A percentile compares a stretch with the other conserved stretches of the same genome.
Conservation (phyloP, 1,284 basidiomycete species). For the Cutaneotrichosporon sp. region DNA sequence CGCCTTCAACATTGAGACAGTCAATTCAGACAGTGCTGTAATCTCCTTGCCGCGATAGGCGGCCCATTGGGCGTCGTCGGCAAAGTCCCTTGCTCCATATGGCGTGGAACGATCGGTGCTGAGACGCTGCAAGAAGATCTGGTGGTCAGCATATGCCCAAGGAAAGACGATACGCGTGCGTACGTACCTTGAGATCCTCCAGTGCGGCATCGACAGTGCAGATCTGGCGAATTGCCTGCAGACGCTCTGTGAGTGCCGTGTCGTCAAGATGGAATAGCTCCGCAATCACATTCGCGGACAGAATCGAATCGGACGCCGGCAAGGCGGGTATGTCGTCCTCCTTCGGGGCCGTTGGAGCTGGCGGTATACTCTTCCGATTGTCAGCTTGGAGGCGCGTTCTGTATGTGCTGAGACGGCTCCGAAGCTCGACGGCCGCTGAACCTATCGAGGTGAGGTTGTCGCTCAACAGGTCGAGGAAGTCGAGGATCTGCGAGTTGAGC, state of each 20-base stretch:
- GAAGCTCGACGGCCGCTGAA: constrained; percentile 79
- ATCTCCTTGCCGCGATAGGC: constrained; percentile 85
- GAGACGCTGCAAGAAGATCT: constrained; percentile 91
- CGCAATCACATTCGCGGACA: neutral
- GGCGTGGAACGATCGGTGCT: constrained; percentile 81
- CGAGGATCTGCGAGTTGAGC: constrained; percentile 84
- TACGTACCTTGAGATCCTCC: constrained; percentile 71
- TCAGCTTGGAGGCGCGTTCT: constrained; percentile 18
- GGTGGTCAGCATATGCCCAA: too few relatives aligned
- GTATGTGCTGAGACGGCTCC: constrained; percentile 17
- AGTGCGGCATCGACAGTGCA: constrained; percentile 67
- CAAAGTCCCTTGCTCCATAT: constrained; percentile 82
- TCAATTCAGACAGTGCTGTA: constrained; percentile 64
- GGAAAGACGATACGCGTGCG: too few relatives aligned
- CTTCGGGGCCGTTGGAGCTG: neutral
- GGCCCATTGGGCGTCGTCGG: constrained; percentile 74
- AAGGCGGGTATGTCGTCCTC: neutral
- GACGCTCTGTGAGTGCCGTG: constrained; percentile 20
- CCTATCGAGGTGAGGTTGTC: constrained; percentile 72
- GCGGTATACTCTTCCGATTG: neutral
- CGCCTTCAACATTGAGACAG: constrained; percentile 18
- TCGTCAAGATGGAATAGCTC: constrained; percentile 7
- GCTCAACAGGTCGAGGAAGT: constrained; percentile 80
- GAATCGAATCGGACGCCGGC: neutral
- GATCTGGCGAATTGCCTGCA: constrained; percentile 20